Base-by-base conservation (phyloP, 2,329 filamentous ascomycete species). In the Sclerotinia trifoliorum region DNA sequence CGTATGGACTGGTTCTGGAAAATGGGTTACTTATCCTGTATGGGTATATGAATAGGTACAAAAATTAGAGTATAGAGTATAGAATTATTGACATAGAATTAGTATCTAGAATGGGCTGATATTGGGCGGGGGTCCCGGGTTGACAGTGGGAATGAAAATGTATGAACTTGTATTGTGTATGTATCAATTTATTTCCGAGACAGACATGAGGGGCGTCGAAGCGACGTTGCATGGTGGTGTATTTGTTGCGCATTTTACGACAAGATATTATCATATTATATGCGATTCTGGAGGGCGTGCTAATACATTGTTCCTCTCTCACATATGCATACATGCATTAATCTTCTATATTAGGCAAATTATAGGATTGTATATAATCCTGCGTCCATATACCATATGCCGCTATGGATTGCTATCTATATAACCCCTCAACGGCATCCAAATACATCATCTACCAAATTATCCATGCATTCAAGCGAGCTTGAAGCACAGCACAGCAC, bases 161-260 rank as follows among this genome's bases (percentile, higher is more conserved):
- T 60, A 78, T 13, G 66, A 2, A 63, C 71, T 17, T 61, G 71
- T 35, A 5, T 35, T 29, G 29, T 73, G 70, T 42, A 69, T 29
- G 15, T 74, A 21, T 70, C 72, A 15, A 69, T 78, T n/a, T 78
- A 74, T 71, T 83, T 84, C 74, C 81, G 84, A 75, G 77, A n/a
- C n/a, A n/a, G 79, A 39, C 35, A 13, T 39, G 35, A 39, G 70
- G 78, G 77, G 67, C 76, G 76, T 24, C 54, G 72, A 67, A 32
- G 75, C 79, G 0, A 76, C 75, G 4, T 61, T 72, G 60, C 78
- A 78, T 1, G 80, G 79, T 7, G 75, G 5, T 73, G 75, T 61
- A 77, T 77, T 52, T 82, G 29, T 78, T 81, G 2, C 70, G 76
- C 0, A 78, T 80, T 70, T 74, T 83, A 21, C 39, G 49, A 1